Evolutionary conservation across 1,284 basidiomycete species (phyloP).

Genomic region (Cystobasidium pallidum): DNA sequence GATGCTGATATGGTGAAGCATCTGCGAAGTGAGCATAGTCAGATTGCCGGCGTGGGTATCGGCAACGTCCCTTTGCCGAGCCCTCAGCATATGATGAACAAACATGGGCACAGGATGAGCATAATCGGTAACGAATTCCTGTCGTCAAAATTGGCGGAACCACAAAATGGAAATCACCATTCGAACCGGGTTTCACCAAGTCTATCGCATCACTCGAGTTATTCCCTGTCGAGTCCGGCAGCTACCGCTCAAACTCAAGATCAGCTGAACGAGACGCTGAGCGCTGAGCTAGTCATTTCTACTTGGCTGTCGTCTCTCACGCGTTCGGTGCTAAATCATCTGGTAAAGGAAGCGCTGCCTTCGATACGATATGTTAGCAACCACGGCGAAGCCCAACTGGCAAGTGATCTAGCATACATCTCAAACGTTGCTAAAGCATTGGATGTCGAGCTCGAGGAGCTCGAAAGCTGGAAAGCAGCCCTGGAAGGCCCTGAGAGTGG

Average conservation of each 20-base stretch:
- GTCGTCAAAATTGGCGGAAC: slow-evolving; percentile 32
- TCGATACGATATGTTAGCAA: slow-evolving; percentile 65
- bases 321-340: slow-evolving; percentile 71
- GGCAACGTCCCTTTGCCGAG: slow-evolving; percentile 16
- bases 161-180: slow-evolving; percentile 55
- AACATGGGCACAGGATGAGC: slow-evolving; percentile 31
- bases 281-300: slow-evolving; percentile 77
- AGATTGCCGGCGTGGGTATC: slow-evolving; percentile 9
- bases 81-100: not conserved
- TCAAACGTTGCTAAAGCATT: slow-evolving; percentile 87
- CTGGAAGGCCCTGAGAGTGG: slow-evolving; percentile 40
- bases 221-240: slow-evolving; percentile 27
- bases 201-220: slow-evolving; percentile 56
- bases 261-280: slow-evolving; percentile 54
- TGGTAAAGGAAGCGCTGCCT: slow-evolving; percentile 68
- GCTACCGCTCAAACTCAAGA: not conserved
- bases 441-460: slow-evolving; percentile 70
- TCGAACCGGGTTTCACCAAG: slow-evolving; percentile 51
- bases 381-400: slow-evolving; percentile 79
- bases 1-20: slow-evolving; percentile 29
- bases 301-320: slow-evolving; percentile 90
- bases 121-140: slow-evolving; percentile 47
- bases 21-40: slow-evolving; percentile 24
- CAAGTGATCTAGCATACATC: slow-evolving; percentile 83
- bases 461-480: slow-evolving; percentile 50